Evolutionary conservation across 139 green algal genomes (phyloP), one percentile per base, ranked within the genome.

Genomic region (Haematococcus sp.): DNA sequence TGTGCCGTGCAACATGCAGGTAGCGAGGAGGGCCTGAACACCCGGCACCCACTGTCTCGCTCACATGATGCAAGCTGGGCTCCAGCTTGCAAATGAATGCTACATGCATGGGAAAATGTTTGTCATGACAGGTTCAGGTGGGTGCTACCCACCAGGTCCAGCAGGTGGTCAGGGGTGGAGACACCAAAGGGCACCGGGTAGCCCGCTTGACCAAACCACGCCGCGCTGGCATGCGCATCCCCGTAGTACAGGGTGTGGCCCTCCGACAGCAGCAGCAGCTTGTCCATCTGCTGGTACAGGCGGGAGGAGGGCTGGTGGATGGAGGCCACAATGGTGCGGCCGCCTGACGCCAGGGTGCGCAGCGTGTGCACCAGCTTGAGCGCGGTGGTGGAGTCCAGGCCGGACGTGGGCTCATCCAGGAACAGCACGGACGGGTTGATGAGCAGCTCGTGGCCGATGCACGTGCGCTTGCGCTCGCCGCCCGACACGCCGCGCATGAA

Each of bases 271-370:
- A 92, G 81, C 83, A 90, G 87, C 44, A 92, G 73, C 68, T 85
- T 81, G 33, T 85, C 80, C 67, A 97, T 84, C 81, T 93, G 84
- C 59, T 92, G 81, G 73, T 92, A 97, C 30, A 97, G 81, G 19
- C 92, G 81, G 4, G 71, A 86, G 73, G 82, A 91, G 56, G 95
- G 95, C 87, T 98, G 94, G 81, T 98, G 94, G 77, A 98, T 97
- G 74, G 94, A 98, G 69, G 91, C 80, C 11, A 96, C 70, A 54
- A 97, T 88, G 22, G 89, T 84, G 17, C 88, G 81, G n/a, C 94
- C 93, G 4, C 88, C 91, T 33, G 76, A 44, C 0, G 91, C 88
- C 68, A 97, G 86, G 40, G 74, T 35, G 16, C 86, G 76, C 66
- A 97, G 83, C 23, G 84, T 89, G 54, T 79, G 77, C 67, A 98